Evolutionary conservation across 768 basidiomycete species (phyloP).

Genomic region (Naganishia friedmannii): DNA sequence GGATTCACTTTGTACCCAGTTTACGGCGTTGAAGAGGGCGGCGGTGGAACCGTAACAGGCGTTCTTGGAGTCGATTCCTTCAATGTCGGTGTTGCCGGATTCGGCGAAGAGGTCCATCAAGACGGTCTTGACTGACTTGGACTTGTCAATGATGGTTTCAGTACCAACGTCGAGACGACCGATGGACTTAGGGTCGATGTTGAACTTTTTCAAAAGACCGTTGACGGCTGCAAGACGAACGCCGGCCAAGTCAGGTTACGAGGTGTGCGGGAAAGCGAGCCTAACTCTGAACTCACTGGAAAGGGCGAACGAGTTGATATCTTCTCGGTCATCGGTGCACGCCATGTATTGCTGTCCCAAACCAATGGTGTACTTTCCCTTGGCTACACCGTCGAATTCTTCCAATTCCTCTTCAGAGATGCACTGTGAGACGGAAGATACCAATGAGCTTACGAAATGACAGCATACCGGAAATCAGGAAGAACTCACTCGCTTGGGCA

Average conservation of each 20-base stretch:
- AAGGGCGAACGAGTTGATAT: slow-evolving; percentile 96
- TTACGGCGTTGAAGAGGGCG: slow-evolving; percentile 95
- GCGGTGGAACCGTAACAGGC: slow-evolving; percentile 99
- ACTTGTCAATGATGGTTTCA: slow-evolving; percentile 99
- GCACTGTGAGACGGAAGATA: slow-evolving; percentile 59
- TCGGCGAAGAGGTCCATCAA: slow-evolving; percentile 96
- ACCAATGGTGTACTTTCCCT: slow-evolving; percentile 98
- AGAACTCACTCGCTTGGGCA: slow-evolving; percentile 74
- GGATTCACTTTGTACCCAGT: slow-evolving; percentile 92
- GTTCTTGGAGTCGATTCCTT: slow-evolving; percentile 98
- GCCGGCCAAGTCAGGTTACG: background rate
- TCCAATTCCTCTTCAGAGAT: slow-evolving; percentile 94
- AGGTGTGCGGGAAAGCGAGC: background rate
- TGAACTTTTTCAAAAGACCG: slow-evolving; percentile 85
- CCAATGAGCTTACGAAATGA: slow-evolving; percentile 23
- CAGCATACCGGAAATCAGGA: background rate
- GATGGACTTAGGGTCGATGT: slow-evolving; percentile 92
- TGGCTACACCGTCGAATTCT: slow-evolving; percentile 84
- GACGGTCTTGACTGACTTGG: slow-evolving; percentile 95
- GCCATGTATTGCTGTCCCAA: slow-evolving; percentile 98
- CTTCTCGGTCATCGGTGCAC: slow-evolving; percentile 93
- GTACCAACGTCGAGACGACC: slow-evolving; percentile 98
- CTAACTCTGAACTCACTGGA: slow-evolving; percentile 53
- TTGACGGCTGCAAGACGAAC: slow-evolving; percentile 65
- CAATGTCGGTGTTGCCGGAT: slow-evolving; percentile 91